Evolutionary conservation across 306 rosid genomes (phyloP).

Genomic region (Casuarina cunninghamiana): DNA sequence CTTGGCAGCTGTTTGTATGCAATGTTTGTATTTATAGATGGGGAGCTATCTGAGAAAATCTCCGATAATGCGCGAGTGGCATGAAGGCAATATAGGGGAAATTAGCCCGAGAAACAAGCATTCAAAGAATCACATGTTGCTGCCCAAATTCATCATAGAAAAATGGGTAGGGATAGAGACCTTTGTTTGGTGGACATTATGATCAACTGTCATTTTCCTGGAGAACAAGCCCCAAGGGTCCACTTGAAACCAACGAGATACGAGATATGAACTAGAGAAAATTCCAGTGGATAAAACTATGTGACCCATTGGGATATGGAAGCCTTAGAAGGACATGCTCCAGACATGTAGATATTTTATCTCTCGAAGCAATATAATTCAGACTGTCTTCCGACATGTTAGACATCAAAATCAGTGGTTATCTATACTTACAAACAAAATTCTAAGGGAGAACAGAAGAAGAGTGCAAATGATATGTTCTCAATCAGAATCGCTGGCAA

Average conservation of each 20-base stretch:
- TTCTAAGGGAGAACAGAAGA: neutral
- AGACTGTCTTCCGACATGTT: too few species aligned
- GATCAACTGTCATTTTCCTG: neutral
- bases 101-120: neutral
- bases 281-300: too few species aligned
- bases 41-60: neutral
- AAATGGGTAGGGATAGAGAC: neutral
- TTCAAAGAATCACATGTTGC: neutral
- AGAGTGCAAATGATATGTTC: neutral
- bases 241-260: too few species aligned
- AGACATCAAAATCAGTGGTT: too few species aligned
- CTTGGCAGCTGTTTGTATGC: slow-evolving; percentile 10
- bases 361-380: too few species aligned
- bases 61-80: neutral
- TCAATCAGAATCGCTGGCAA: neutral
- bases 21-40: slow-evolving; percentile 3
- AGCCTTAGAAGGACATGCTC: too few species aligned
- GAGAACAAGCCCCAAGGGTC: neutral
- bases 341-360: too few species aligned
- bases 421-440: neutral
- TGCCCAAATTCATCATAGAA: neutral
- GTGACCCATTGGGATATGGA: too few species aligned
- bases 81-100: neutral
- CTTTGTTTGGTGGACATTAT: neutral
- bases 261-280: too few species aligned